Evolutionary conservation across 345 rosid genomes (phyloP), one percentile per base, ranked within the genome.

Genomic region (Zanthoxylum bungeanum): DNA sequence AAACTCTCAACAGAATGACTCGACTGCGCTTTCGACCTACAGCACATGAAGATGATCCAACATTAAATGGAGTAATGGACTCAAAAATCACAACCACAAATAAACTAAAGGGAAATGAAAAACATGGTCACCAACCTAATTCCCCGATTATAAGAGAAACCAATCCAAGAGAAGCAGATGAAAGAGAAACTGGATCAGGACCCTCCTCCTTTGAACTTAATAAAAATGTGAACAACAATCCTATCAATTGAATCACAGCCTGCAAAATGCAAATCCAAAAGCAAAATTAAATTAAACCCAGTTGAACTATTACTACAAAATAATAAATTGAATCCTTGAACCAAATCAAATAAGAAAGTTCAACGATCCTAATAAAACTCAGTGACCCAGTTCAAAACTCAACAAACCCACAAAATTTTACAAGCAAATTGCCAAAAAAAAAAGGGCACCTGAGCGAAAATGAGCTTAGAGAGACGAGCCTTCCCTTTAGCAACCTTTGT

Each of bases 401-500:
- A 40, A 39, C 19, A 62, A 17, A 8, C 40, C 40, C 22, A 42
- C 14, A 14, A 57, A 49, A 31, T 19, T 11, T 47, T 17, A 40
- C 22, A 24, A 57, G 56, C 12, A 61, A 30, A 46, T 40, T 61
- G 3, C 12, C n/a, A 8, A 5, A 30, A 24, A 27, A 60, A 33
- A 66, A 28, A 17, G 46, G 40, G 31, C 39, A 86, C 88, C 90
- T 88, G 88, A 80, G 70, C 27, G 12, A 72, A 12, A 46, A 86
- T 61, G 75, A 86, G 65, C 6, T 75, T 39, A 52, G 52, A 42
- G 60, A 85, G 81, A 56, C 75, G 67, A 66, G 84, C 73, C 74
- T 82, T 88, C 64, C 85, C 79, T 49, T 69, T 65, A 27, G 93
- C 87, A n/a, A 88, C 93, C 77, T 77, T 83, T 30, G 76, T 77